Percentiles rank a stretch among this genome's conserved stretches.
Evolutionary conservation across 257 asterid species (phyloP).

Genomic region (Nicotiana tomentosiformis): DNA sequence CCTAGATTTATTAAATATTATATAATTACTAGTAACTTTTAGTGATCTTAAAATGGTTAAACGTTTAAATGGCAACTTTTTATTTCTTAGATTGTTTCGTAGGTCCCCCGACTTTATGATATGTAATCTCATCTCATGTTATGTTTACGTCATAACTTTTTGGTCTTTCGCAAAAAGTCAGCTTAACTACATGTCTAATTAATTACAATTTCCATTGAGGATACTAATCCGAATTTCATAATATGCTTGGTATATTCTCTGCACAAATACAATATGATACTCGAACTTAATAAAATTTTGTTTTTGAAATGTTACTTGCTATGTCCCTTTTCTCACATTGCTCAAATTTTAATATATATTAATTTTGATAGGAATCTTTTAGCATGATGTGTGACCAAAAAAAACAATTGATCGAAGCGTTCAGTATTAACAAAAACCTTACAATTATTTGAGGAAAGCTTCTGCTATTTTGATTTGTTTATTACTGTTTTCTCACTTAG

Average conservation of each 20-base stretch:
- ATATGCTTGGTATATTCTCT: neutral
- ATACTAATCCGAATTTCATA: conserved; percentile 5
- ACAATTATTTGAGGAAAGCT: neutral
- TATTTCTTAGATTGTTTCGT: too few species aligned
- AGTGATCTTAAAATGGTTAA: too few species aligned
- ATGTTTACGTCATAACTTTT: neutral
- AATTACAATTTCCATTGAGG: neutral
- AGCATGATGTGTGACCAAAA: neutral
- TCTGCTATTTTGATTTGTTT: neutral
- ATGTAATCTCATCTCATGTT: neutral
- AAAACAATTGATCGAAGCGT: neutral
- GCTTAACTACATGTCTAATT: neutral
- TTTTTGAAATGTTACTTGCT: neutral
- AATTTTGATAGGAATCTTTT: neutral
- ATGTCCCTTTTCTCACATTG: neutral
- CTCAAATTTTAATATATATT: neutral
- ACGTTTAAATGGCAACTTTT: too few species aligned
- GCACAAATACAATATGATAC: neutral
- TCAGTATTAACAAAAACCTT: neutral
- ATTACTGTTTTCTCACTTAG: neutral
- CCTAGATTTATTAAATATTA: too few species aligned
- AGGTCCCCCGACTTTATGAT: too few species aligned
- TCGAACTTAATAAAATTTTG: neutral
- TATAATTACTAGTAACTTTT: too few species aligned
- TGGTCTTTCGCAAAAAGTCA: neutral